phyloP scores from a whole-genome alignment of 1,284 basidiomycete genomes.

The Irpex sp. region DNA sequence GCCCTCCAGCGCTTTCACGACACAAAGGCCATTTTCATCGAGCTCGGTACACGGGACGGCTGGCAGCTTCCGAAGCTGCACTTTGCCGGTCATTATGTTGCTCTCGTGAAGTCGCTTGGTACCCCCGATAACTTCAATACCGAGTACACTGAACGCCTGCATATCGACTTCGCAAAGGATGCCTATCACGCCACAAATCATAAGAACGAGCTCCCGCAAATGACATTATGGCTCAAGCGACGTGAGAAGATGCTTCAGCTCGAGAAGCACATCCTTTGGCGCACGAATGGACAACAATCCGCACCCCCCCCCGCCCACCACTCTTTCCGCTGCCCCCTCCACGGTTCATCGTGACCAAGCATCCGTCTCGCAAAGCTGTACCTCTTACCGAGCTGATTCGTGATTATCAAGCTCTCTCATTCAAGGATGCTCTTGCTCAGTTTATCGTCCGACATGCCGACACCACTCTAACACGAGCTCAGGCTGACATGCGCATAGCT shows the following conservation, averaged over 20 bases:
- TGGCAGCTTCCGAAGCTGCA: conserved; percentile 26
- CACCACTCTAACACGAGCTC: neutral
- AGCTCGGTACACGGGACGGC: conserved; percentile 19
- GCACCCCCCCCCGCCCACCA: conserved; percentile 4
- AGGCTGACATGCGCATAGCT: neutral
- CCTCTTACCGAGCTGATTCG: conserved; percentile 15
- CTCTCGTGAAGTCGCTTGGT: conserved; percentile 18
- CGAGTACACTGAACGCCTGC: conserved; percentile 25
- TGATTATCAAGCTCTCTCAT: conserved; percentile 23
- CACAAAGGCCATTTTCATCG: conserved; percentile 22
- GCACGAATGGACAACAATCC: conserved; percentile 20
- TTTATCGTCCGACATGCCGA: conserved; percentile 7
- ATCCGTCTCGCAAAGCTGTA: conserved; percentile 20
- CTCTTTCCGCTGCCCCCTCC: neutral
- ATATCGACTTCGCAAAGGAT: conserved; percentile 28
- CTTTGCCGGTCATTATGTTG: conserved; percentile 20
- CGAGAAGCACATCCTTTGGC: neutral
- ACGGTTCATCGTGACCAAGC: conserved; percentile 20
- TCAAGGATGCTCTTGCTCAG: conserved; percentile 14
- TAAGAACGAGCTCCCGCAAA: conserved; percentile 32
- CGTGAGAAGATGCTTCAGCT: conserved; percentile 19
- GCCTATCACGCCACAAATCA: conserved; percentile 29
- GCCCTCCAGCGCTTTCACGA: conserved; percentile 26
- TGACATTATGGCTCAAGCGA: conserved; percentile 32
- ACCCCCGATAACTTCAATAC: conserved; percentile 27